Conservation (phyloP, 768 basidiomycete species). For the Naganishia randhawae region DNA sequence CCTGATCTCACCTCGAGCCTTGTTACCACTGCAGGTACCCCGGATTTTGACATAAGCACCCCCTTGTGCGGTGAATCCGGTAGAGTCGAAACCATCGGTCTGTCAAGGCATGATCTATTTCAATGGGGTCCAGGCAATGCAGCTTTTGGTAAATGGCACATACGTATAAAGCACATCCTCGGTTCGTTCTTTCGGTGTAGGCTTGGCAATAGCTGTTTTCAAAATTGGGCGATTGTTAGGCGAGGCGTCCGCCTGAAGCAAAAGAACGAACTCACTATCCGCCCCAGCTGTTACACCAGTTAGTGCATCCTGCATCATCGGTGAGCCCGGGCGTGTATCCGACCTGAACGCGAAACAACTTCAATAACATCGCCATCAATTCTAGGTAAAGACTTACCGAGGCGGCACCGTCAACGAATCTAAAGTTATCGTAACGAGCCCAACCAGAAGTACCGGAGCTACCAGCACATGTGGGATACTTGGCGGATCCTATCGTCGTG, state of each 20-base stretch:
- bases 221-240: background rate
- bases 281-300: background rate
- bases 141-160: background rate
- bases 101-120: background rate
- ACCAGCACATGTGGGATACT: background rate
- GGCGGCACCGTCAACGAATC: background rate
- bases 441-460: background rate
- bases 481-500: background rate
- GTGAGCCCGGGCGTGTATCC: background rate
- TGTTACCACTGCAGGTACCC: background rate
- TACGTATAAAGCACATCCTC: conserved; percentile 1
- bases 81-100: background rate
- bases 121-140: background rate
- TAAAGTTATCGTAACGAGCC: background rate
- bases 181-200: background rate
- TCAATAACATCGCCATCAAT: too few relatives aligned
- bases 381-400: too few relatives aligned
- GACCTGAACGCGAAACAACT: background rate
- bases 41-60: background rate
- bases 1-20: background rate
- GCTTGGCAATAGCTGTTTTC: background rate
- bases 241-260: background rate
- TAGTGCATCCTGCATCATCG: background rate
- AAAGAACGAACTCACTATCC: background rate
- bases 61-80: background rate